Evolutionary conservation across 805 yeast species (phyloP).

Genomic region (Hanseniaspora clermontiae): DNA sequence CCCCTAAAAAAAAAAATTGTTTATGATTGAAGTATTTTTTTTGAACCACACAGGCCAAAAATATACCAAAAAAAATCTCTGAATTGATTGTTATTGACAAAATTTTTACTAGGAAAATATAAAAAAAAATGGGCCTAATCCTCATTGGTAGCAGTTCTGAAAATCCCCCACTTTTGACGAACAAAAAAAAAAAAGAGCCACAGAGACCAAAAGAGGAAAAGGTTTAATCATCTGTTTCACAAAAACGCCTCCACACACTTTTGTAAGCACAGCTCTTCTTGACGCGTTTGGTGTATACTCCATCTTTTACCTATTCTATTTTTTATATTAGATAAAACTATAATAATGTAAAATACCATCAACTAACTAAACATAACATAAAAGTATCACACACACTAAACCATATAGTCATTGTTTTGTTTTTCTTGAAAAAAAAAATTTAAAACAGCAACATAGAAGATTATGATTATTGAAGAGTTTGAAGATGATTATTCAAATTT

Average conservation of each 20-base stretch:
- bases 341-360: background rate
- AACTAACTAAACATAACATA: background rate
- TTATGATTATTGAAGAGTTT: constrained; percentile 1
- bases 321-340: no score
- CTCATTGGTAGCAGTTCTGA: no score
- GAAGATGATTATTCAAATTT: background rate
- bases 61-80: no score
- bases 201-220: background rate
- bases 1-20: background rate
- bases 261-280: no score
- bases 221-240: background rate
- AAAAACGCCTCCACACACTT: background rate
- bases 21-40: background rate
- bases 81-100: no score
- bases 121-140: no score
- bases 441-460: no score
- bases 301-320: no score
- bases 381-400: background rate
- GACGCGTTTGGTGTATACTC: no score
- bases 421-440: background rate
- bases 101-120: no score
- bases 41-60: background rate
- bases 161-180: no score
- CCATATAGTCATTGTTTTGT: no score
- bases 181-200: background rate